Base-by-base conservation (phyloP, 1,284 basidiomycete species). In the Rhodofomes roseus region DNA sequence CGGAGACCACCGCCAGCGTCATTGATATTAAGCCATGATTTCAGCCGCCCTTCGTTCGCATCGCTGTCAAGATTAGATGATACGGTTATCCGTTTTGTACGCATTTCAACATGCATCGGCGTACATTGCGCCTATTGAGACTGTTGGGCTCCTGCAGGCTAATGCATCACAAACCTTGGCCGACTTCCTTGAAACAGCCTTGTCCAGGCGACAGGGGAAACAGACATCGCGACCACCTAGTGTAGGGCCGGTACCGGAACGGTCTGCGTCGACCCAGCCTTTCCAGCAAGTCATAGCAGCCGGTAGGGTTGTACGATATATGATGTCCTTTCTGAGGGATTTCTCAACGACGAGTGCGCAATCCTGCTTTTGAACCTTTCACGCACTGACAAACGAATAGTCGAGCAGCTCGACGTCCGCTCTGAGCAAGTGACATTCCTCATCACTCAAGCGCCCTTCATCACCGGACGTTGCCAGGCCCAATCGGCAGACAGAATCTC, bases 321-420 rank as follows among this genome's bases (percentile, higher is more conserved):
- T 23, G 4, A 43, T 34, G 9, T 4, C 12, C 12, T 18, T 55
- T 7, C 27, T 55, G 18, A 57, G 63, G 12, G 62, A 55, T 8
- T 29, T 61, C 7, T 65, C 65, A 2, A 58, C 62, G 1, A 62
- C 66, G 22, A 59, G 64, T 65, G 36, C 4, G 59, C 43, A 14
- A 43, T 11, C 31, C 1, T 29, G 14, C 27, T n/a, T 14, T 16
- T 3, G 5, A 7, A 4, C 2, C 31, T 11, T 20, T 11, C 2
- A 12, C 22, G 36, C 1, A 34, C 41, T 46, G 36, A 56, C 39
- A 14, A 4, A 31, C 7, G 3, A 20, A 16, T 22, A 68, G 67
- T 62, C 46, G 65, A 68, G 22, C 71, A 72, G 57, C 55, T 69
- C 8, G 63, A 64, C 41, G 59, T 66, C 7, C 65, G 71, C 29